Evolutionary conservation across 2,329 filamentous ascomycete species (phyloP).

Genomic region (Capronia americana): DNA sequence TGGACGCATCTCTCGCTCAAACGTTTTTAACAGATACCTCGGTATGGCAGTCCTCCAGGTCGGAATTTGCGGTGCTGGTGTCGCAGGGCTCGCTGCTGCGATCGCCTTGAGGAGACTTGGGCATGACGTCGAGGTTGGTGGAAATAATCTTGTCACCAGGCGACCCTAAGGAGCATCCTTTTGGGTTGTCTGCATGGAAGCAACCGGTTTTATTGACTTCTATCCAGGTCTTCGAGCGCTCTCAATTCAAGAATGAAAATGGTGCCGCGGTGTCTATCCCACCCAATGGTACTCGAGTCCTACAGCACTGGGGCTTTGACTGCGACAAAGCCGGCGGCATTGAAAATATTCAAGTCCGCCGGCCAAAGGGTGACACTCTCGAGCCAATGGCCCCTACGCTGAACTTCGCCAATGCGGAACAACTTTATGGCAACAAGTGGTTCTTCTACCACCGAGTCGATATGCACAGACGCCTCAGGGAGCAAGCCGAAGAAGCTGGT

Average conservation of each 20-base stretch:
- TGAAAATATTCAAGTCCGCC: conserved; percentile 39
- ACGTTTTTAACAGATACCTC: not conserved
- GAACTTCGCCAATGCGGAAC: conserved; percentile 34
- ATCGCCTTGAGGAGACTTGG: conserved; percentile 46
- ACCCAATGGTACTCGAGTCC: conserved; percentile 44
- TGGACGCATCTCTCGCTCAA: not conserved
- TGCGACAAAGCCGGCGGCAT: conserved; percentile 38
- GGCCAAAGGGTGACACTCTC: conserved; percentile 39
- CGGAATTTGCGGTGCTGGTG: conserved; percentile 45
- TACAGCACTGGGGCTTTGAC: conserved; percentile 43
- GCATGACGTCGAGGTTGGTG: conserved; percentile 44
- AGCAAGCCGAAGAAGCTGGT: conserved; percentile 42
- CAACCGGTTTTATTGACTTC: not conserved
- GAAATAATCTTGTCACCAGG: not conserved
- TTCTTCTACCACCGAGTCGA: conserved; percentile 52
- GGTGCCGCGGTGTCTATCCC: conserved; percentile 45
- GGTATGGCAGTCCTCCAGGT: conserved; percentile 27
- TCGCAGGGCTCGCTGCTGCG: conserved; percentile 45
- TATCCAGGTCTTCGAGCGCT: conserved; percentile 44
- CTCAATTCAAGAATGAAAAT: conserved; percentile 44
- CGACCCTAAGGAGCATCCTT: not conserved
- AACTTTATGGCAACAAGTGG: conserved; percentile 39
- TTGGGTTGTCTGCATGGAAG: not conserved
- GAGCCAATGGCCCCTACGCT: conserved; percentile 40
- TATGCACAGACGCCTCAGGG: conserved; percentile 48